Conservation (phyloP, 2,329 filamentous ascomycete genomes). For the Aspergillus tanneri region DNA sequence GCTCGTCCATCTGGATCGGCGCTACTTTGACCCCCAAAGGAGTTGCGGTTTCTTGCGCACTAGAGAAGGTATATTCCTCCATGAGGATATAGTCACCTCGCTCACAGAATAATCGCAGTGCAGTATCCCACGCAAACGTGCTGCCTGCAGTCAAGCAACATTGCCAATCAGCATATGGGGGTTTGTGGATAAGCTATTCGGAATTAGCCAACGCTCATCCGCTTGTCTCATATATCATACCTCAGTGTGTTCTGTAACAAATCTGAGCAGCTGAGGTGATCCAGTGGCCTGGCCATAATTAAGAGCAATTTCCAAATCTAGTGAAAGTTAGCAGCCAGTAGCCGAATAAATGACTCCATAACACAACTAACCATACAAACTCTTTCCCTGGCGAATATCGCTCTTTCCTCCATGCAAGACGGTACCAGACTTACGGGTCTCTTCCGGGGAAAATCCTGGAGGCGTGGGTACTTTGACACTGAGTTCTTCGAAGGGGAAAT, state of each 20-base stretch:
- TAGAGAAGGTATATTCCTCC: constrained; percentile 89
- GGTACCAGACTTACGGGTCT: constrained; percentile 60
- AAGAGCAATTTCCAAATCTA: constrained; percentile 80
- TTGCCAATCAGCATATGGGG: constrained; percentile 88
- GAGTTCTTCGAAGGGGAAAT: constrained; percentile 87
- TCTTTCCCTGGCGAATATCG: constrained; percentile 67
- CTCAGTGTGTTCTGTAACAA: constrained; percentile 92
- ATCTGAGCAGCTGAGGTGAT: constrained; percentile 81
- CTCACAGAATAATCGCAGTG: constrained; percentile 75
- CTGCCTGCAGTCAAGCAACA: constrained; percentile 81
- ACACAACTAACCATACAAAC: constrained; percentile 46
- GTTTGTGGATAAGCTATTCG: constrained; percentile 68
- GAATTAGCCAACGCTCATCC: constrained; percentile 10
- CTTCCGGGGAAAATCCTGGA: constrained; percentile 69
- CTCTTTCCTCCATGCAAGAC: constrained; percentile 74
- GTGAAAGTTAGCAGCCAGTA: neutral
- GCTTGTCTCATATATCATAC: constrained; percentile 26
- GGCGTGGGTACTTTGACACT: constrained; percentile 69
- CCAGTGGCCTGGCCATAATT: constrained; percentile 92
- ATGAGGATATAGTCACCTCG: constrained; percentile 76
- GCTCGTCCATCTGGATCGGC: constrained; percentile 63
- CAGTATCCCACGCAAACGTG: constrained; percentile 81
- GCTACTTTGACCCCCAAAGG: constrained; percentile 63
- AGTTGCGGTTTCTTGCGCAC: constrained; percentile 64
- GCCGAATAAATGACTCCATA: neutral